Conservation (phyloP, 2,329 filamentous ascomycete species). For the Pseudogymnoascus pannorum region DNA sequence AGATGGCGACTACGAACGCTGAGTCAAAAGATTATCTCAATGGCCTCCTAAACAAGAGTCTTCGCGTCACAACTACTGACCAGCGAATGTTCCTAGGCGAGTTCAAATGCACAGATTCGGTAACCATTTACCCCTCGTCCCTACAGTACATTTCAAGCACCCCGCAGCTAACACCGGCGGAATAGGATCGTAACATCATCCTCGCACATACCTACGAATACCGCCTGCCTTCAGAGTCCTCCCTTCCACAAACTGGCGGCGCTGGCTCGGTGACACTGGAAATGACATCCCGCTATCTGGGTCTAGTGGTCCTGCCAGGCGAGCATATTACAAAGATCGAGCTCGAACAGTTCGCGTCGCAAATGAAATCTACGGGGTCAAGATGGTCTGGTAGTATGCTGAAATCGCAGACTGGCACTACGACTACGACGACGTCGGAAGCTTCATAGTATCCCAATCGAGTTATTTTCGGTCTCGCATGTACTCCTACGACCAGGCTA, state of each 20-base stretch:
- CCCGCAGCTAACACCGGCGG: conserved; percentile 1
- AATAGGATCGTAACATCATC: conserved; percentile 79
- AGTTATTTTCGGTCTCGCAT: background rate
- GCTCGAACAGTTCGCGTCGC: conserved; percentile 64
- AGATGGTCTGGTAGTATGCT: background rate
- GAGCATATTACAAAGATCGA: conserved; percentile 82
- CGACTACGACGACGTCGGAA: background rate
- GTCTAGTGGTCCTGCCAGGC: conserved; percentile 83
- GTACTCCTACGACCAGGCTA: background rate
- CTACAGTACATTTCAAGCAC: background rate
- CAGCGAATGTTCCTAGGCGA: conserved; percentile 80
- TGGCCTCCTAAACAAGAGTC: conserved; percentile 67
- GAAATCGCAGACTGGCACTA: background rate
- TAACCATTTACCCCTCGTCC: conserved; percentile 31
- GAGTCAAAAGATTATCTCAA: conserved; percentile 50
- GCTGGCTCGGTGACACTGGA: conserved; percentile 49
- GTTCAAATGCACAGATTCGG: conserved; percentile 92
- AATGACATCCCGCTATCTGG: conserved; percentile 80
- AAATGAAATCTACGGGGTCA: conserved; percentile 17
- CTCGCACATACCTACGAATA: conserved; percentile 85
- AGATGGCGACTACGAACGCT: conserved; percentile 31
- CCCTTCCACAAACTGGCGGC: conserved; percentile 33
- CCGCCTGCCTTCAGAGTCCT: conserved; percentile 57
- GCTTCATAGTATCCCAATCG: background rate
- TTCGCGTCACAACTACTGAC: conserved; percentile 75